Base-by-base conservation (phyloP, 2,329 filamentous ascomycete genomes). In the Nothomitra cinnamomea region DNA sequence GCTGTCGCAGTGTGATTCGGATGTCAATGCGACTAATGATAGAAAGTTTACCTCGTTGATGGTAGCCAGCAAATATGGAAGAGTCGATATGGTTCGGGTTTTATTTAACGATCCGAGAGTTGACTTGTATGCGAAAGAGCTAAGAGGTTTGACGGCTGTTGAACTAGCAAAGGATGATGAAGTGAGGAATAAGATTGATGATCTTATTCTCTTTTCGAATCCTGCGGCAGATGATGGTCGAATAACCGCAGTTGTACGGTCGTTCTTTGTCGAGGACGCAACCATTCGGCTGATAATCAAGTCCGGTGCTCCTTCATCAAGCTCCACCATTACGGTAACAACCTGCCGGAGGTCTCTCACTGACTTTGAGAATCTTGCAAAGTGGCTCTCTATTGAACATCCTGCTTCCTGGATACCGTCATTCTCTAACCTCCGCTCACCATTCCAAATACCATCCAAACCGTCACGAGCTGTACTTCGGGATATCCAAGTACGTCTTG, bases 131-230 rank as follows among this genome's bases (percentile, higher is more conserved):
- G 80, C 89, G 28, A 85, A 84, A 65, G 94, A 98, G 65, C 69
- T 86, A 15, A 79, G 92, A 56, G 92, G 92, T 0, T 73, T 98
- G 60, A 95, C 90, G 6, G 92, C 92, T 6, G 88, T 96, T 5
- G 92, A 98, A 67, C 75, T 98, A 48, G 92, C 94, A 51, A 98
- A 98, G 65, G 94, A 98, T 61, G 92, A 98, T 64, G 92, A 98
- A 60, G 86, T 98, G 24, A 80, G 92, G 40, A 98, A 96, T 68
- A 83, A 87, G 60, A 95, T 98, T 58, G 92, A 98, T 63, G 92
- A 98, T 65, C 73, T 98, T 57, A 83, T 89, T 1, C 70, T 98
- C 8, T 83, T 98, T 58, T 85, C 85, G 19, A 80, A 82, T 64
- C 73, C 78, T 1, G 74, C 85, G 3, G 82, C 79, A 10, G 73